A percentile compares a stretch with the other conserved stretches of the same genome.
These are phyloP conservation scores for Fusarium sterilihyphosum DNA, from an alignment of 2,329 filamentous ascomycete genomes.

Conservation along the genomic window DNA sequence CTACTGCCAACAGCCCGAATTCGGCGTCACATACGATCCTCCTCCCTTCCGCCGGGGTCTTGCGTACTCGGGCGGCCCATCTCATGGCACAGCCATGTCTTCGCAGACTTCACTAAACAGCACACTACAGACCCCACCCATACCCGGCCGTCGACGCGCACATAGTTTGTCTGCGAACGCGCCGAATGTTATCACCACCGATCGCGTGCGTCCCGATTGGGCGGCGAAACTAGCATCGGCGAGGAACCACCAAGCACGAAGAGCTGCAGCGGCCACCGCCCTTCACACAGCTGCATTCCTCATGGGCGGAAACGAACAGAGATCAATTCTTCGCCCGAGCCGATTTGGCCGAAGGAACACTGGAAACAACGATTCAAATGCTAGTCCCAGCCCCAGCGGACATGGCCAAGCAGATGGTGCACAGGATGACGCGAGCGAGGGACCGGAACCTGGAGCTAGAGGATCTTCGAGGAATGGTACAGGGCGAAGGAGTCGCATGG, in stretches of 20 bases:
- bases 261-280: constrained; percentile 92
- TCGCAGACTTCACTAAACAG: constrained; percentile 84
- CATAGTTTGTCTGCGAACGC: constrained; percentile 81
- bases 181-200: constrained; percentile 89
- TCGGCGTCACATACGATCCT: constrained; percentile 93
- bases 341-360: constrained; percentile 68
- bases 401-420: constrained; percentile 37
- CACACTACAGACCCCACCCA: constrained; percentile 53
- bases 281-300: constrained; percentile 95
- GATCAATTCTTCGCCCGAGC: constrained; percentile 57
- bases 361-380: constrained; percentile 49
- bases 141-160: constrained; percentile 56
- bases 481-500: constrained; percentile 66
- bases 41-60: constrained; percentile 90
- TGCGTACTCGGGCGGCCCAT: constrained; percentile 63
- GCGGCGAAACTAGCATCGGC: constrained; percentile 87
- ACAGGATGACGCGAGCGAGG: constrained; percentile 30
- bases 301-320: constrained; percentile 71
- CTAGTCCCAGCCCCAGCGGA: constrained; percentile 43
- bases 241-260: constrained; percentile 82
- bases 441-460: constrained; percentile 38
- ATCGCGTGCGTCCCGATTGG: constrained; percentile 94
- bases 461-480: constrained; percentile 34
- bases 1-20: constrained; percentile 94
- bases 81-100: constrained; percentile 77